Base-by-base conservation (phyloP, 2,329 filamentous ascomycete genomes). In the Parastagonospora nodorum region DNA sequence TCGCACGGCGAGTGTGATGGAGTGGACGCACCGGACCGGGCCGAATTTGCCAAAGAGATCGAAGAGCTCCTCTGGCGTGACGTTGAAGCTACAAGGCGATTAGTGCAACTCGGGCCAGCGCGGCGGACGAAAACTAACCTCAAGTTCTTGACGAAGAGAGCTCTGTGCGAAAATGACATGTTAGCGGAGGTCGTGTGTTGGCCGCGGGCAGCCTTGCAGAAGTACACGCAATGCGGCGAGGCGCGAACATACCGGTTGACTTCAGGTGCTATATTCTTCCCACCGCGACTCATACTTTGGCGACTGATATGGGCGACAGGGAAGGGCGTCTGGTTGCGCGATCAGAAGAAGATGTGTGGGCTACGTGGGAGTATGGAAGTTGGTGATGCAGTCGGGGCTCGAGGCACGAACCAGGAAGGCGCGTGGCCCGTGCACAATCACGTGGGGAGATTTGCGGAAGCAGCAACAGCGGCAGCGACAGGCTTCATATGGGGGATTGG, bases 121-220 rank as follows among this genome's bases (percentile, higher is more conserved):
- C 9, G 12, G 27, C n/a, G 5, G 30, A 38, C 15, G 15, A n/a
- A 12, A 19, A 55, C 62, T 43, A 78, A 95, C 91, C 90, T 96
- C 82, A 97, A 86, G 86, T 99, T 97, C 90, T 97, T 97, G 73
- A 97, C 93, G 86, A 97, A 97, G 82, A 99, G 90, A 88, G 94
- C 93, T 88, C 93, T 96, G 58, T 41, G 53, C 15, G 48, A 37
- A 38, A 50, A 12, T 37, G 43, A 49, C 42, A 53, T 44, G 65
- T 73, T 68, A 73, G 69, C 66, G 60, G 55, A 67, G 57, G 61
- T 66, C 46, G 62, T 63, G 65, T 58, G 53, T 51, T 53, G 59
- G 58, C 46, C 35, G 62, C 53, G 52, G 57, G 54, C 53, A 53
- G 54, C 53, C 55, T 49, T 53, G 51, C 51, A 50, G 45, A 37